A percentile compares a stretch with the other conserved stretches of the same genome.
Conservation (phyloP, 2,329 filamentous ascomycete species). For the Lachnellula subtilissima region DNA sequence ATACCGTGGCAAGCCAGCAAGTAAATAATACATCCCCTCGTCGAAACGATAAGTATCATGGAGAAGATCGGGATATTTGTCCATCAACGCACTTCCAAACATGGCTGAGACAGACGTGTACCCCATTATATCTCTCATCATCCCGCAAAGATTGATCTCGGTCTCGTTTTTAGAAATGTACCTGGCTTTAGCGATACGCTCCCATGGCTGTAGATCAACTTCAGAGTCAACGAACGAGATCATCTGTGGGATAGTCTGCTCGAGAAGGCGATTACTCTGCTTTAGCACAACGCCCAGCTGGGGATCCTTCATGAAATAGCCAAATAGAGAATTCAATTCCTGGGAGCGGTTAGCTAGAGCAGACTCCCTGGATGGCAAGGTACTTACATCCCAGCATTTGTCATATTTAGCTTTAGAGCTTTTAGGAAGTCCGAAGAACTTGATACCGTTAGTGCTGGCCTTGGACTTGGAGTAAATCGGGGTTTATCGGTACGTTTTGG, state of each 20-base stretch:
- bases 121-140: constrained; percentile 54
- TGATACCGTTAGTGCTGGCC: constrained; percentile 5
- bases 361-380: constrained; percentile 29
- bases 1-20: constrained; percentile 51
- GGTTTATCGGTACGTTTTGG: constrained; percentile 12
- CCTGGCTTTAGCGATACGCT: constrained; percentile 45
- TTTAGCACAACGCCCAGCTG: constrained; percentile 39
- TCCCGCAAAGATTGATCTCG: constrained; percentile 46
- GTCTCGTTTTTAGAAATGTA: constrained; percentile 41
- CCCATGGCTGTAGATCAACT: constrained; percentile 60
- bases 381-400: constrained; percentile 22
- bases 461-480: background rate
- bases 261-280: constrained; percentile 35
- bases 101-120: constrained; percentile 44
- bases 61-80: constrained; percentile 47
- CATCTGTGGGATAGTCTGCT: constrained; percentile 47
- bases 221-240: constrained; percentile 54
- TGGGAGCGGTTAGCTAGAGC: constrained; percentile 33
- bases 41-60: constrained; percentile 53
- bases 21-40: constrained; percentile 46
- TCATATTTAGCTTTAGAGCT: constrained; percentile 20
- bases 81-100: constrained; percentile 47
- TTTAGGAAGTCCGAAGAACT: constrained; percentile 30
- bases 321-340: constrained; percentile 30
- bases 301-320: constrained; percentile 42